Conservation (phyloP, 2,329 filamentous ascomycete species). For the Colletotrichum melonis region DNA sequence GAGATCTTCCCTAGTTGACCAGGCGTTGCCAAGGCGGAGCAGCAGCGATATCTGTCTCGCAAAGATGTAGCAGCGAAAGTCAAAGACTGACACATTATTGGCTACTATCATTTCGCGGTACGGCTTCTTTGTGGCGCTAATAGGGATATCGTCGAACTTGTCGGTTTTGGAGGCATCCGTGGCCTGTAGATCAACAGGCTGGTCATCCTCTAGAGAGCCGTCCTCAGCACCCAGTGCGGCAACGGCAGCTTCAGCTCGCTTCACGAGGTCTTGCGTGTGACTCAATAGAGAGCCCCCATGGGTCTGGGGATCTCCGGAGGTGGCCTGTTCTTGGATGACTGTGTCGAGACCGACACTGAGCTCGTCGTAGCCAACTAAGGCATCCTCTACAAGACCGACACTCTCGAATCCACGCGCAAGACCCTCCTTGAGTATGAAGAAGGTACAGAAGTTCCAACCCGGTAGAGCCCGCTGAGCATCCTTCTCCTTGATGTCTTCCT, state of each 20-base stretch:
- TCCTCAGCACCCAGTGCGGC: slow-evolving; percentile 46
- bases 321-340: slow-evolving; percentile 79
- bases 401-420: slow-evolving; percentile 94
- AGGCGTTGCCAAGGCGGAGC: slow-evolving; percentile 82
- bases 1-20: slow-evolving; percentile 71
- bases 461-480: slow-evolving; percentile 88
- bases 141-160: slow-evolving; percentile 67
- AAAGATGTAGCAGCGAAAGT: slow-evolving; percentile 95
- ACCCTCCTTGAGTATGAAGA: slow-evolving; percentile 97
- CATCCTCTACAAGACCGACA: slow-evolving; percentile 95
- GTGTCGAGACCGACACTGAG: slow-evolving; percentile 87
- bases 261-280: slow-evolving; percentile 80
- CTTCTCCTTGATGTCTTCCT: slow-evolving; percentile 96
- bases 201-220: slow-evolving; percentile 48
- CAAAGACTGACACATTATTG: slow-evolving; percentile 95
- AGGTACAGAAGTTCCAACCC: slow-evolving; percentile 99
- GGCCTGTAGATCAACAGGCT: slow-evolving; percentile 63
- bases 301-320: slow-evolving; percentile 68
- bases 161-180: slow-evolving; percentile 49
- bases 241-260: slow-evolving; percentile 64
- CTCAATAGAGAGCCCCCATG: slow-evolving; percentile 79
- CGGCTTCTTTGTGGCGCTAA: slow-evolving; percentile 76
- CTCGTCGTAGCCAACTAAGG: slow-evolving; percentile 94
- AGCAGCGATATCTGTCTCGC: slow-evolving; percentile 86
- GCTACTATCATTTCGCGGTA: slow-evolving; percentile 93